Evolutionary conservation across 2,329 filamentous ascomycete species (phyloP).

Genomic region (Nannizziopsis barbatae): DNA sequence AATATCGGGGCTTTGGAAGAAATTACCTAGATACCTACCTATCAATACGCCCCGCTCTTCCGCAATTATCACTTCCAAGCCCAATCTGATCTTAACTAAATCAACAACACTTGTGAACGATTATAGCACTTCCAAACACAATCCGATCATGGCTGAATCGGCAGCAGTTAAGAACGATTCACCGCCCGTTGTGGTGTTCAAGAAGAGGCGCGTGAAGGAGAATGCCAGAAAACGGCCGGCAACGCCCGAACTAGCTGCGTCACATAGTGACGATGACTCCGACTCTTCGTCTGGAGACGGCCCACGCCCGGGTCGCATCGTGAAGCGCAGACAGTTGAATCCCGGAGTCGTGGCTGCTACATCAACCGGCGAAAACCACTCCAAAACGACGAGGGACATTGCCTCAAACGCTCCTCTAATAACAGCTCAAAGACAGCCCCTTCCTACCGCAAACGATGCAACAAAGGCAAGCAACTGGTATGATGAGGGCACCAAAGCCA

Average conservation of each 20-base stretch:
- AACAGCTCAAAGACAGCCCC: slow-evolving; percentile 38
- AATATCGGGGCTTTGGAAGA: too few species aligned
- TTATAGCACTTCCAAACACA: too few species aligned
- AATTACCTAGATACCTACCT: too few species aligned
- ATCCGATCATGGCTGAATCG: too few species aligned
- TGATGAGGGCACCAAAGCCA: slow-evolving; percentile 49
- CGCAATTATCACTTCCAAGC: too few species aligned
- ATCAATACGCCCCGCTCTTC: too few species aligned
- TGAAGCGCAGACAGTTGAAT: slow-evolving; percentile 68
- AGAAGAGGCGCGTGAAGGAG: slow-evolving; percentile 71
- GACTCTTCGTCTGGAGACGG: slow-evolving; percentile 65
- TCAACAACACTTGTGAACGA: too few species aligned
- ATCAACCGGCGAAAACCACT: slow-evolving; percentile 27
- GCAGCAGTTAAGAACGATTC: too few species aligned
- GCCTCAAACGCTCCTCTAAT: slow-evolving; percentile 42
- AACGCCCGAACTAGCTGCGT: slow-evolving; percentile 55
- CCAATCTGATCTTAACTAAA: too few species aligned
- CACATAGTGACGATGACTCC: slow-evolving; percentile 35
- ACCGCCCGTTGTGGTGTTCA: slow-evolving; percentile 45
- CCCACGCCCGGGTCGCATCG: slow-evolving; percentile 54
- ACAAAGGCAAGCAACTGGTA: slow-evolving; percentile 86
- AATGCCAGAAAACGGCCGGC: slow-evolving; percentile 70
- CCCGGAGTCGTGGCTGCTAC: slow-evolving; percentile 53
- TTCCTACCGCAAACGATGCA: slow-evolving; percentile 54
- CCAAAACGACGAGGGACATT: slow-evolving; percentile 27